Evolutionary conservation across 2,329 filamentous ascomycete species (phyloP), one percentile per base, ranked within the genome.

Genomic region (Shiraia bambusicola): DNA sequence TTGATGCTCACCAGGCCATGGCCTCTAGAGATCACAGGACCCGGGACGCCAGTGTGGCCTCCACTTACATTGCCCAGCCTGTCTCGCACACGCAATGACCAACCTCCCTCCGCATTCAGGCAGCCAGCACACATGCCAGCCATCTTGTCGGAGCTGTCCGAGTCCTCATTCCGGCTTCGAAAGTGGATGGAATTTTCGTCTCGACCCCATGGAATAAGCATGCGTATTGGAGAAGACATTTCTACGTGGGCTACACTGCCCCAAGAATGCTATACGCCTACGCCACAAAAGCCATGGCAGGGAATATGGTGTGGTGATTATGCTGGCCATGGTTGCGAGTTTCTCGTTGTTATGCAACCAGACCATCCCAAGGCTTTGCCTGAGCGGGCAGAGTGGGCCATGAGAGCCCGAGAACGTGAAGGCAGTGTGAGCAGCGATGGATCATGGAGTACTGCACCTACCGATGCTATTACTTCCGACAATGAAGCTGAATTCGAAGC

Each of bases 281-380:
- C 90, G 0, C 65, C 72, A 8, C 76, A 83, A 40, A 92, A 90
- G 63, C 91, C 90, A 0, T 96, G 84, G 74, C 83, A 89, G 49
- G 92, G 92, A 0, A 88, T 98, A 22, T 97, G 88, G 87, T 86
- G 90, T 12, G 91, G 91, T 1, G 91, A 96, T 64, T 96, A 95
- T 59, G 86, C 83, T 17, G 83, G 81, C 0, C 91, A 97, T 57
- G 90, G 91, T 1, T 91, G 86, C 65, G 92, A 97, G 66, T 95
- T 96, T 41, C 62, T 97, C 4, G 74, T 94, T 10, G 73, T 97
- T 32, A 75, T 89, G 54, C 93, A 98, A 60, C 82, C 83, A 0
- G 83, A 86, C 36, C 65, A 74, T 28, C 61, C 64, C 0, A 52
- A 58, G 6, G 69, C 73, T 0, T 44, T 76, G 5, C 73, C 74